phyloP scores from a whole-genome alignment of 129 eudicot species.

The Artemisia tridentata region DNA sequence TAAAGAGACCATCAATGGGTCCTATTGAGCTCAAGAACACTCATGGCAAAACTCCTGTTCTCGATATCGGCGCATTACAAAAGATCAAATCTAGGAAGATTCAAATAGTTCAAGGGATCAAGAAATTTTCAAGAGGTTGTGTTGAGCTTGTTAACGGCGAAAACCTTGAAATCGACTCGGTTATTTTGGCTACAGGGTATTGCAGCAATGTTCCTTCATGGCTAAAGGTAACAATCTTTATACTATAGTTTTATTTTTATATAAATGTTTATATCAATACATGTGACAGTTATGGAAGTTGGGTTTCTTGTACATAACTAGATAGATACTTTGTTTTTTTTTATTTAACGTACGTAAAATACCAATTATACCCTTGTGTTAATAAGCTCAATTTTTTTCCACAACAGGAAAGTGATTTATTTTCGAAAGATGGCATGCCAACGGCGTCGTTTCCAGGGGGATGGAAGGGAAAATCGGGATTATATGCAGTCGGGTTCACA shows the following conservation, averaged over 20 bases:
- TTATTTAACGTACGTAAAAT: neutral
- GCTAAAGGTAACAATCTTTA: slow-evolving; percentile 64
- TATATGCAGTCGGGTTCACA: slow-evolving; percentile 93
- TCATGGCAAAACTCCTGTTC: slow-evolving; percentile 78
- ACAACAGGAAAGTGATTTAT: slow-evolving; percentile 73
- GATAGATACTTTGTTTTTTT: slow-evolving; percentile 23
- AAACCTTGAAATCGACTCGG: slow-evolving; percentile 63
- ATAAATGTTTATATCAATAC: slow-evolving; percentile 23
- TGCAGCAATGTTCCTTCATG: slow-evolving; percentile 95
- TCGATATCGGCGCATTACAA: slow-evolving; percentile 67
- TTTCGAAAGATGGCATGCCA: slow-evolving; percentile 68
- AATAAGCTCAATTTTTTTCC: neutral
- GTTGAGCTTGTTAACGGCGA: slow-evolving; percentile 66
- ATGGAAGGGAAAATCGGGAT: slow-evolving; percentile 90
- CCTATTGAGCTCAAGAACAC: slow-evolving; percentile 75
- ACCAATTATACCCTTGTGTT: slow-evolving; percentile 17
- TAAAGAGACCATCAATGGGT: slow-evolving; percentile 72
- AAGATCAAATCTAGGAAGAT: slow-evolving; percentile 68
- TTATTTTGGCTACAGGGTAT: slow-evolving; percentile 90
- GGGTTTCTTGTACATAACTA: slow-evolving; percentile 46
- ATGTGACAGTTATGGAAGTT: slow-evolving; percentile 78
- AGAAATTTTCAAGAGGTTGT: slow-evolving; percentile 52
- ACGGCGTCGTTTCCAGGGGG: slow-evolving; percentile 63
- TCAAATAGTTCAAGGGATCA: slow-evolving; percentile 74
- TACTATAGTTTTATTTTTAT: neutral